Conservation (phyloP, 1,284 basidiomycete genomes). For the Prillingera fragicola region DNA sequence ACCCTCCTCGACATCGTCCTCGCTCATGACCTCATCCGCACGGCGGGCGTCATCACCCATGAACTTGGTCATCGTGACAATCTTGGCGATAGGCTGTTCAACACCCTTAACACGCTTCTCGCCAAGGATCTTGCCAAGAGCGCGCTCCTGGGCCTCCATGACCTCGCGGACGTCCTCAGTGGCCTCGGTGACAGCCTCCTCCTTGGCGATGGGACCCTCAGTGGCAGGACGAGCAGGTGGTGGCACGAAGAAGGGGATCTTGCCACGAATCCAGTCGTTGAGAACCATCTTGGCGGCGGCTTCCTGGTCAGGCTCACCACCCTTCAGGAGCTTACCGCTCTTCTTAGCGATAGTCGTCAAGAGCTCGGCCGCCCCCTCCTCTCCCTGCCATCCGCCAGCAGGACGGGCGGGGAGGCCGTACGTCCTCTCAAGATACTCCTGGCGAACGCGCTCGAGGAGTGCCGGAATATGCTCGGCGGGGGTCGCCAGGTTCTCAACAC, state of each 20-base stretch:
- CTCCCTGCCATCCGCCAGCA: constrained; percentile 54
- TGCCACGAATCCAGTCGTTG: constrained; percentile 96
- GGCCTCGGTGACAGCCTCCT: constrained; percentile 28
- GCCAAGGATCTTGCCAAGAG: constrained; percentile 44
- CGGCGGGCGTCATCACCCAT: constrained; percentile 47
- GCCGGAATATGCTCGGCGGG: constrained; percentile 91
- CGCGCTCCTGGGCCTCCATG: constrained; percentile 42
- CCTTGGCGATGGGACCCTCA: constrained; percentile 22
- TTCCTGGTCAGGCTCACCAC: constrained; percentile 90
- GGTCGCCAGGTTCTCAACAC: constrained; percentile 89
- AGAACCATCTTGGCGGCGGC: constrained; percentile 91
- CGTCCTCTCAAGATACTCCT: constrained; percentile 85
- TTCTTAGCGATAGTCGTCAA: constrained; percentile 80
- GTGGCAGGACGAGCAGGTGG: constrained; percentile 50
- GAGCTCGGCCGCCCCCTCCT: constrained; percentile 63
- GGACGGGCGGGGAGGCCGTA: constrained; percentile 64
- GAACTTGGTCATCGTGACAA: constrained; percentile 56
- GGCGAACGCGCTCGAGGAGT: constrained; percentile 83
- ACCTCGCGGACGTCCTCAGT: constrained; percentile 30
- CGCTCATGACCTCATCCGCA: constrained; percentile 41
- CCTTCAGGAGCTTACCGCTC: constrained; percentile 86
- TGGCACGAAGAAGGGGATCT: constrained; percentile 54
- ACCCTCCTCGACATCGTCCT: constrained; percentile 36
- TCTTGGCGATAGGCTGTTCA: constrained; percentile 54
- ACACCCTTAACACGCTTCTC: constrained; percentile 54